These are phyloP conservation scores for Ambrosia trifida DNA, from an alignment of 129 eudicot genomes.

Conservation along the genomic window DNA sequence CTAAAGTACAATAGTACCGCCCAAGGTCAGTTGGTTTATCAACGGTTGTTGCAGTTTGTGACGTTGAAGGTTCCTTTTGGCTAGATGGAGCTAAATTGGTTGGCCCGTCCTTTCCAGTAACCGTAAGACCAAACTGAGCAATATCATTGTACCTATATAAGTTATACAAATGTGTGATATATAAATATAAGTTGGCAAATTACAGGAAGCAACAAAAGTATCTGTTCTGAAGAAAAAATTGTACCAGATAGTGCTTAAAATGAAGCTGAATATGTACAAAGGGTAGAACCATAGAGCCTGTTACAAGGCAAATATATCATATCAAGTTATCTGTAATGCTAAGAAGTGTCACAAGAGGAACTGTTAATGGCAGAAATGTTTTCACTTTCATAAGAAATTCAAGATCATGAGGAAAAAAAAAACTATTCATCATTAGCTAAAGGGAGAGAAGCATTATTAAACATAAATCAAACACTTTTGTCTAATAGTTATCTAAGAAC, in stretches of 20 bases:
- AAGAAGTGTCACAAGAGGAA: slow-evolving; percentile 2
- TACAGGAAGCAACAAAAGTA: slow-evolving; percentile 7
- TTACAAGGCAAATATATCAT: slow-evolving; percentile 17
- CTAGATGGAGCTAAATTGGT: slow-evolving; percentile 26
- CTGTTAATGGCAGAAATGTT: slow-evolving; percentile 9
- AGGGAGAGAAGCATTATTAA: slow-evolving; percentile 7
- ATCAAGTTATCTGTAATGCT: slow-evolving; percentile 26
- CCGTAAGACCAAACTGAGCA: slow-evolving; percentile 80
- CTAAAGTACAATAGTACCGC: slow-evolving; percentile 45
- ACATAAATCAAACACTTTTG: neutral
- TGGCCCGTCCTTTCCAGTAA: slow-evolving; percentile 46
- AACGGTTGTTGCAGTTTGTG: slow-evolving; percentile 33
- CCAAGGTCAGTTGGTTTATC: slow-evolving; percentile 81
- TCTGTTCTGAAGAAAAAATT: slow-evolving; percentile 26
- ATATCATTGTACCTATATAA: slow-evolving; percentile 88
- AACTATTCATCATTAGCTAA: neutral
- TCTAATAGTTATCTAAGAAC: neutral
- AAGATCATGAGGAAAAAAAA: neutral
- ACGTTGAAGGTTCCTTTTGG: slow-evolving; percentile 45
- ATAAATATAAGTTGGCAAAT: neutral
- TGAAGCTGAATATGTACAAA: slow-evolving; percentile 82
- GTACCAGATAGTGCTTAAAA: slow-evolving; percentile 90
- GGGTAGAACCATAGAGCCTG: slow-evolving; percentile 98
- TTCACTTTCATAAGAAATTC: neutral
- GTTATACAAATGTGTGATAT: neutral